Conservation (phyloP, 768 basidiomycete genomes). For the Steccherinum ochraceum region DNA sequence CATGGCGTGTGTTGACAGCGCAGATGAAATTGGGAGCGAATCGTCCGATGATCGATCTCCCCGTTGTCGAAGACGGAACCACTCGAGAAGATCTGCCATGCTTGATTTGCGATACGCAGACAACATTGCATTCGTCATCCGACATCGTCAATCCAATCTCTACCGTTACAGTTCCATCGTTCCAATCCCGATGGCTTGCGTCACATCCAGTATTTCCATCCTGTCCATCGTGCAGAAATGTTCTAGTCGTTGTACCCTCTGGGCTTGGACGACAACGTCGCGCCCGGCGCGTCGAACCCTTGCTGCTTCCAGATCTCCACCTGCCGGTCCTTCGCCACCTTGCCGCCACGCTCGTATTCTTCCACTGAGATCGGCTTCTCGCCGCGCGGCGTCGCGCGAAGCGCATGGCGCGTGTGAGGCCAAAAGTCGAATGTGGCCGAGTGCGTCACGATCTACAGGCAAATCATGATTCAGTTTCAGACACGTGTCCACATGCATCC, state of each 20-base stretch:
- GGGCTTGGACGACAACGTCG: constrained; percentile 23
- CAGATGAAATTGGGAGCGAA: not conserved
- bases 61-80: not conserved
- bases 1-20: not conserved
- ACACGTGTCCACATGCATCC: not conserved
- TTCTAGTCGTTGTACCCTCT: constrained; percentile 63
- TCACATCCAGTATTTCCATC: not conserved
- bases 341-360: constrained; percentile 60
- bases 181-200: no score
- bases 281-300: constrained; percentile 39
- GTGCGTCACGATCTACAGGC: constrained; percentile 58
- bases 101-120: no score
- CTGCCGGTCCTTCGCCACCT: constrained; percentile 67
- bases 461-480: not conserved
- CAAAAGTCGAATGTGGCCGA: constrained; percentile 81
- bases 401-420: constrained; percentile 69
- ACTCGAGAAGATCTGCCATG: not conserved
- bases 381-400: constrained; percentile 77
- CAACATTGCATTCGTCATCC: not conserved
- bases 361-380: constrained; percentile 73
- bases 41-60: not conserved
- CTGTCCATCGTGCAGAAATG: not conserved
- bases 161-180: no score
- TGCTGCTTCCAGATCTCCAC: constrained; percentile 65
- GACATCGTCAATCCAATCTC: not conserved